phyloP scores from a whole-genome alignment of 164 flowering plant genomes.

The Vitis cinerea region DNA sequence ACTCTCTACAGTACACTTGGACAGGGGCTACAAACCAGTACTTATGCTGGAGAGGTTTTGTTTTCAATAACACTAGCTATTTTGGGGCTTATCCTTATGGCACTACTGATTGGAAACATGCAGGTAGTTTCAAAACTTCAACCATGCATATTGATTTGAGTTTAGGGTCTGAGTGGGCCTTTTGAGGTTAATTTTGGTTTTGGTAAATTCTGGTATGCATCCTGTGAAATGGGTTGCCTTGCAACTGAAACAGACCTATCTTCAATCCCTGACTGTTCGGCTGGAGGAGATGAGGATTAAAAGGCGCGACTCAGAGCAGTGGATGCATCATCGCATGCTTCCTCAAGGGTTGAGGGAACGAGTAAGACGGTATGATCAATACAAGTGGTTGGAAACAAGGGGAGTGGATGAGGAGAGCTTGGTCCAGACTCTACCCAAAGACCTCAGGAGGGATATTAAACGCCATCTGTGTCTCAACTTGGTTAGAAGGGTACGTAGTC shows the following conservation, averaged over 20 bases:
- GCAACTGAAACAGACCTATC: constrained; percentile 51
- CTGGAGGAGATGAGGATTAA: constrained; percentile 70
- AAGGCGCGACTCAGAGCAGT: constrained; percentile 68
- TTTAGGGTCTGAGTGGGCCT: not conserved
- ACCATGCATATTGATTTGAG: no score
- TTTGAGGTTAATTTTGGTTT: not conserved
- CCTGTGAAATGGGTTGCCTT: not conserved
- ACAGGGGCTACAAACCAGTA: constrained; percentile 64
- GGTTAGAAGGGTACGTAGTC: constrained; percentile 50
- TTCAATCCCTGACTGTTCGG: constrained; percentile 53
- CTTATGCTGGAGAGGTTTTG: constrained; percentile 52
- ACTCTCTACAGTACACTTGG: constrained; percentile 55
- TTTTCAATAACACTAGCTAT: constrained; percentile 55
- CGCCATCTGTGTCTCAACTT: constrained; percentile 60
- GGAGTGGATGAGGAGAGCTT: constrained; percentile 69
- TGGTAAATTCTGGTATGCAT: not conserved
- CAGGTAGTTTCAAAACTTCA: constrained; percentile 31
- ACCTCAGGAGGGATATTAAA: constrained; percentile 62
- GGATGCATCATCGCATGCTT: constrained; percentile 71
- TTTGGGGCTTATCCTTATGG: constrained; percentile 61
- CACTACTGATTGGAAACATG: constrained; percentile 68
- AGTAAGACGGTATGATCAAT: constrained; percentile 63
- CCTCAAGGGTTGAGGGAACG: constrained; percentile 57
- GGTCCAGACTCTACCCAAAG: constrained; percentile 58
- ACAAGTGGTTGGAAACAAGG: constrained; percentile 68